These are phyloP conservation scores for Lenzites betulinus DNA, from an alignment of 768 basidiomycete genomes.

Conservation along the genomic window DNA sequence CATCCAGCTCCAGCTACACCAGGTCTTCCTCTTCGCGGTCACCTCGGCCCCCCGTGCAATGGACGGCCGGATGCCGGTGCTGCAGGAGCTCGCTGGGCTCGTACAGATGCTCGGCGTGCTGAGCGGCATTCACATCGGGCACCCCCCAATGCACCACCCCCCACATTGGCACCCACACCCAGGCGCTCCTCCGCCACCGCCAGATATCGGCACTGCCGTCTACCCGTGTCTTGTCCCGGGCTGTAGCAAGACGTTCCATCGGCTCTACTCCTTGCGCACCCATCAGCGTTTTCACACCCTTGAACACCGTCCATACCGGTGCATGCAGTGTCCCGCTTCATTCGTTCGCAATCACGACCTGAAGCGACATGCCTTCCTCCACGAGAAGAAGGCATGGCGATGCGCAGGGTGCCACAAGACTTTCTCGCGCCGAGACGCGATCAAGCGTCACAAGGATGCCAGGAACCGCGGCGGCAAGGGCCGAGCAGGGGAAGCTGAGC, in stretches of 20 bases:
- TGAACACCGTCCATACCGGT: constrained; percentile 63
- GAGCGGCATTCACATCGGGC: constrained; percentile 70
- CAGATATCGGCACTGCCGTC: constrained; percentile 73
- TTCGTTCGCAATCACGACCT: constrained; percentile 81
- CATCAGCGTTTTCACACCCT: constrained; percentile 68
- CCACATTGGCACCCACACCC: constrained; percentile 22
- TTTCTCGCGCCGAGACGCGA: constrained; percentile 77
- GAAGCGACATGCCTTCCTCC: constrained; percentile 73
- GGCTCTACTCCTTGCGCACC: constrained; percentile 66
- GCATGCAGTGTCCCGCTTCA: constrained; percentile 66
- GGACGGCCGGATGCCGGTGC: constrained; percentile 49
- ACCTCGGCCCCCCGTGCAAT: constrained; percentile 50
- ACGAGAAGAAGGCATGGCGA: constrained; percentile 73
- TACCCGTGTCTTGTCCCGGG: constrained; percentile 70
- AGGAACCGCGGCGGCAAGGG: constrained; percentile 43
- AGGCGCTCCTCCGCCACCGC: constrained; percentile 28
- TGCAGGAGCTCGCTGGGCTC: constrained; percentile 79
- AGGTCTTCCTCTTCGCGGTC: constrained; percentile 76
- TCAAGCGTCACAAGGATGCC: constrained; percentile 74
- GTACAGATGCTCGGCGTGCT: constrained; percentile 83
- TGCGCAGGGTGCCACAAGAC: constrained; percentile 74
- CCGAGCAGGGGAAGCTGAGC: constrained; percentile 31
- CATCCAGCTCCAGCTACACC: constrained; percentile 71
- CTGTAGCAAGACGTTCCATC: constrained; percentile 70
- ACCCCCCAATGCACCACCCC: constrained; percentile 38